Conservation (phyloP, 2,329 filamentous ascomycete species). For the Alternaria angustiovoidea region DNA sequence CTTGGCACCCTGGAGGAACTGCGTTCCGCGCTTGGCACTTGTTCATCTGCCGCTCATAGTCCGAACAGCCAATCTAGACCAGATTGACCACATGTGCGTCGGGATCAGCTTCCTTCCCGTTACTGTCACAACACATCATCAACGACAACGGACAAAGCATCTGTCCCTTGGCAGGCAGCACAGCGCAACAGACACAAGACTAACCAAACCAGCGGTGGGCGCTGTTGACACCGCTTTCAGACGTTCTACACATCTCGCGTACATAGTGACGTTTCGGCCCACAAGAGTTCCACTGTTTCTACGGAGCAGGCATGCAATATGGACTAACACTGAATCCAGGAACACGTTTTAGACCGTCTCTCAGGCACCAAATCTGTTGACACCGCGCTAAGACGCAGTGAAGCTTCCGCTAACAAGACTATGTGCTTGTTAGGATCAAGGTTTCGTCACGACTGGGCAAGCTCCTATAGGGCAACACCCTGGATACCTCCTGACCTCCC, state of each 20-base stretch:
- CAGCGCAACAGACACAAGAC: neutral
- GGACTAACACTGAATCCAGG: neutral
- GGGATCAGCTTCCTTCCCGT: neutral
- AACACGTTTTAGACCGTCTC: neutral
- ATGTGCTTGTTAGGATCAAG: slow-evolving; percentile 31
- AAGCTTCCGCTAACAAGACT: slow-evolving; percentile 8
- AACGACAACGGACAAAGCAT: neutral
- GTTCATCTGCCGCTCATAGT: slow-evolving; percentile 6
- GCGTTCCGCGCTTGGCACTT: slow-evolving; percentile 36
- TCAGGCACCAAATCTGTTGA: slow-evolving; percentile 1
- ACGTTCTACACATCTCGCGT: neutral
- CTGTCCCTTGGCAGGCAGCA: neutral
- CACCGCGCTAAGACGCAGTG: neutral
- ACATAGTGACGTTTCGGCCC: neutral
- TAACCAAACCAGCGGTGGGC: neutral
- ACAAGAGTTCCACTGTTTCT: neutral
- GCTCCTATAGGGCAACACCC: slow-evolving; percentile 1
- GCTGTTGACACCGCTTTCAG: neutral
- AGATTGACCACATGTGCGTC: slow-evolving; percentile 4
- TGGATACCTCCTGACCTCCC: slow-evolving; percentile 11
- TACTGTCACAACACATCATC: neutral
- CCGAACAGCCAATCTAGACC: slow-evolving; percentile 12
- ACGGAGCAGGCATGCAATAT: neutral
- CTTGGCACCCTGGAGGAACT: slow-evolving; percentile 31
- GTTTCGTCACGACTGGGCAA: slow-evolving; percentile 6